Base-by-base conservation (phyloP, 345 rosid genomes). In the Rhodomyrtus tomentosa region DNA sequence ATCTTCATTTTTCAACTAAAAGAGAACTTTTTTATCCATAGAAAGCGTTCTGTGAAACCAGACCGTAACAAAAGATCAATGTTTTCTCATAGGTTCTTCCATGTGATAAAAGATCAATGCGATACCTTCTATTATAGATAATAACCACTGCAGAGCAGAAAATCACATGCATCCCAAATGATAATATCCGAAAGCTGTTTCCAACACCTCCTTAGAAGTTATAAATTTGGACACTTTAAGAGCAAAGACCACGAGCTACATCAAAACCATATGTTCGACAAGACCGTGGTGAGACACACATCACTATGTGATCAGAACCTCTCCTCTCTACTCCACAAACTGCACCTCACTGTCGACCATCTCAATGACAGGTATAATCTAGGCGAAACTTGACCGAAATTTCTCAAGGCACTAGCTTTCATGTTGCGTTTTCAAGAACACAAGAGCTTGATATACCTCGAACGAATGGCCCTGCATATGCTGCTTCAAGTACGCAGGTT, bases 401-500 rank as follows among this genome's bases (percentile, higher is more conserved):
- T 27, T 50, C 4, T 80, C 22, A 80, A 24, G 1, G 32, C 25
- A 45, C 54, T 48, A 13, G 32, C 51, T 80, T 45, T 80, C 55
- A 49, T 3, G 24, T 25, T n/a, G 6, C 82, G n/a, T 50, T 50
- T 24, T n/a, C 76, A 68, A 68, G 5, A 38, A 49, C 50, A 49
- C 27, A 55, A 15, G 3, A 73, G 48, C 21, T 50, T 15, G 7
- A 36, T 54, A 56, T 90, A 95, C 98, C 98, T 93, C 98, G 38
- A 93, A 85, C 0, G 93, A 95, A 88, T 95, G 99, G 53, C 98
- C 91, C 83, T 89, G 95, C 95, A 92, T 89, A 84, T 97, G 99
- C 62, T 95, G 98, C 85, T 89, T 92, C 88, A 97, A 89, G 84
- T 95, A 88, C 55, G 99, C 96, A 25, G 95, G 96, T 86, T 95